phyloP scores from a whole-genome alignment of 139 green algal species.

The Closterium sp. region DNA sequence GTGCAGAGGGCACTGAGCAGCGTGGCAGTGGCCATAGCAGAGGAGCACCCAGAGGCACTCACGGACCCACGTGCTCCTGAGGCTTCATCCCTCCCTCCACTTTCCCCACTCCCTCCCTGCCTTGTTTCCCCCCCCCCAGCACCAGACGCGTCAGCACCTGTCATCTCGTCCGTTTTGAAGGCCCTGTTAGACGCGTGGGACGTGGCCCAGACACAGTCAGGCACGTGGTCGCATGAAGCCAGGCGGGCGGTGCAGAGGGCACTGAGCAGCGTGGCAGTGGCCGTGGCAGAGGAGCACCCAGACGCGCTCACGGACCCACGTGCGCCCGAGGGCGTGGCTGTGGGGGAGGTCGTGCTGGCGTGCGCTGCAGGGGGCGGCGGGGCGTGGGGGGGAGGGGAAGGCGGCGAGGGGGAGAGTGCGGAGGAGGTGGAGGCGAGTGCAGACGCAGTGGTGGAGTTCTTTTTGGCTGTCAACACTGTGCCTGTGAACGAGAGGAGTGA shows the following conservation, averaged over 20 bases:
- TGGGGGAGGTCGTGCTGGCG: slow-evolving; percentile 10
- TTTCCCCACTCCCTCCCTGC: not conserved
- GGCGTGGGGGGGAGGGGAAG: not conserved
- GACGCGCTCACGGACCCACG: not conserved
- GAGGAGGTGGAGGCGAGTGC: not conserved
- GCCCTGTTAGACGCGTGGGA: not conserved
- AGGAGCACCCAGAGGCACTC: not conserved
- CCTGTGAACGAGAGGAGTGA: slow-evolving; percentile 50
- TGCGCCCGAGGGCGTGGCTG: not conserved
- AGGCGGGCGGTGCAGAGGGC: not conserved
- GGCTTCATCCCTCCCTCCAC: not conserved
- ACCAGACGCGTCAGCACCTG: not conserved
- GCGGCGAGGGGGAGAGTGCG: not conserved
- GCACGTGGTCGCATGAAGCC: not conserved
- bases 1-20: not conserved
- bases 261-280: slow-evolving; percentile 1
- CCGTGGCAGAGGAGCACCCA: not conserved
- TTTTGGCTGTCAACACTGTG: slow-evolving; percentile 67
- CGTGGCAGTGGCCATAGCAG: not conserved
- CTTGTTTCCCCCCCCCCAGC: not conserved
- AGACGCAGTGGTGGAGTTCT: slow-evolving; percentile 60
- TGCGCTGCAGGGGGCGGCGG: not conserved
- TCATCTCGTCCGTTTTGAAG: not conserved
- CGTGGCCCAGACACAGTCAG: not conserved
- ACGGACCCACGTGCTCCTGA: not conserved